A percentile compares a stretch with the other conserved stretches of the same genome.
Evolutionary conservation across 2,329 filamentous ascomycete species (phyloP).

Genomic region (Colletotrichum caudatum): DNA sequence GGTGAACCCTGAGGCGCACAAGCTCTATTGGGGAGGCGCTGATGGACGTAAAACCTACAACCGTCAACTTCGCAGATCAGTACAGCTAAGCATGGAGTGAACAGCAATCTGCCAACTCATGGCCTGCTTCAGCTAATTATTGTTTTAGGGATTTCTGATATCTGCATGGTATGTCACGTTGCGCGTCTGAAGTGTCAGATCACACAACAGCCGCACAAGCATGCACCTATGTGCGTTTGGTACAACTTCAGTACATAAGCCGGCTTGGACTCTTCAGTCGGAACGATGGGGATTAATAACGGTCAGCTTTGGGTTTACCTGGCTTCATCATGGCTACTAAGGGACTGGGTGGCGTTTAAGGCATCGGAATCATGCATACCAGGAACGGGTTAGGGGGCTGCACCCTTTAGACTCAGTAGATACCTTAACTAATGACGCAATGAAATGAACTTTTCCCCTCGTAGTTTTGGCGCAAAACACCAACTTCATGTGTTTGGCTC

Average conservation of each 20-base stretch:
- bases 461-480: not conserved
- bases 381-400: slow-evolving; percentile 35
- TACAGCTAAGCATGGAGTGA: slow-evolving; percentile 76
- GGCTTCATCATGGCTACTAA: slow-evolving; percentile 29
- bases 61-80: slow-evolving; percentile 81
- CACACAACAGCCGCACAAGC: not conserved
- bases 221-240: not conserved
- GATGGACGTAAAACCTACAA: slow-evolving; percentile 89
- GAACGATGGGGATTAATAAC: not conserved
- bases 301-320: slow-evolving; percentile 6
- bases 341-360: slow-evolving; percentile 34
- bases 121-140: not conserved
- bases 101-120: slow-evolving; percentile 42
- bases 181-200: not conserved
- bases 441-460: slow-evolving; percentile 25
- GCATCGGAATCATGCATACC: slow-evolving; percentile 39
- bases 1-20: slow-evolving; percentile 87
- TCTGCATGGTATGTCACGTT: not conserved
- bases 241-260: slow-evolving; percentile 1
- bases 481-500: not conserved
- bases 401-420: slow-evolving; percentile 40
- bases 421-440: slow-evolving; percentile 40
- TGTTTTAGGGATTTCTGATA: slow-evolving; percentile 30
- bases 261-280: not conserved
- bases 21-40: slow-evolving; percentile 84